Conservation (phyloP, 805 yeast genomes). For the baker's yeast (Saccharomyces cerevisiae) region DNA sequence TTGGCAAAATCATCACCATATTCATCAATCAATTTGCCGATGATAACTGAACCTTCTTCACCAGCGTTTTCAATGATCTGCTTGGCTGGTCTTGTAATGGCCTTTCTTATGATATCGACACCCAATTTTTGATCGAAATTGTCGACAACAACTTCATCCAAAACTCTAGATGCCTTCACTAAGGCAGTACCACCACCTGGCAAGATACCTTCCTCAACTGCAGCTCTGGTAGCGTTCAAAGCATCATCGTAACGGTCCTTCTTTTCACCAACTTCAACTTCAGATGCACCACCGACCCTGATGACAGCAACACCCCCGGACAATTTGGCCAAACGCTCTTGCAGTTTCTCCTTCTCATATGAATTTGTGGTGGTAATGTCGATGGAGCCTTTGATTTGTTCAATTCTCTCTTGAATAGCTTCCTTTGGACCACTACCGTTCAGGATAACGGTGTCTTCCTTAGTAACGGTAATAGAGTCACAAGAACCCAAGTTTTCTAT, state of each 20-base stretch:
- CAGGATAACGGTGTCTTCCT: slow-evolving; percentile 89
- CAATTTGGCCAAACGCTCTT: slow-evolving; percentile 93
- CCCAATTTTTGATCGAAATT: slow-evolving; percentile 97
- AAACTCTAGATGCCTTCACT: slow-evolving; percentile 75
- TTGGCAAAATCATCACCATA: slow-evolving; percentile 64
- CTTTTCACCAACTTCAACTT: slow-evolving; percentile 98
- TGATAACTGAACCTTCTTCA: slow-evolving; percentile 93
- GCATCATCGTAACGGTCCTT: slow-evolving; percentile 99
- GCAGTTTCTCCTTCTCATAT: slow-evolving; percentile 93
- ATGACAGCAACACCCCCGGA: slow-evolving; percentile 98
- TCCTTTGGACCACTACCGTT: slow-evolving; percentile 89
- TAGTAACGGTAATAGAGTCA: slow-evolving; percentile 85
- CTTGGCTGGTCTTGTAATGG: slow-evolving; percentile 91
- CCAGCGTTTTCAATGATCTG: slow-evolving; percentile 95
- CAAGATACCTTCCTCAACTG: slow-evolving; percentile 95
- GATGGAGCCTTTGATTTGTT: slow-evolving; percentile 80
- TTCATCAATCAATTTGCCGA: slow-evolving; percentile 64
- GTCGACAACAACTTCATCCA: slow-evolving; percentile 61
- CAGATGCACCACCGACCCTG: slow-evolving; percentile 94
- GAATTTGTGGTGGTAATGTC: slow-evolving; percentile 65
- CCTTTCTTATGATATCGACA: slow-evolving; percentile 84
- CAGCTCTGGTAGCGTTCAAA: slow-evolving; percentile 96
- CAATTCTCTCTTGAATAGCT: slow-evolving; percentile 75
- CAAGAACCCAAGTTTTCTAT: slow-evolving; percentile 83
- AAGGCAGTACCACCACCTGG: slow-evolving; percentile 99